Evolutionary conservation across 306 rosid species (phyloP).

Genomic region (Vigna nakashimae): DNA sequence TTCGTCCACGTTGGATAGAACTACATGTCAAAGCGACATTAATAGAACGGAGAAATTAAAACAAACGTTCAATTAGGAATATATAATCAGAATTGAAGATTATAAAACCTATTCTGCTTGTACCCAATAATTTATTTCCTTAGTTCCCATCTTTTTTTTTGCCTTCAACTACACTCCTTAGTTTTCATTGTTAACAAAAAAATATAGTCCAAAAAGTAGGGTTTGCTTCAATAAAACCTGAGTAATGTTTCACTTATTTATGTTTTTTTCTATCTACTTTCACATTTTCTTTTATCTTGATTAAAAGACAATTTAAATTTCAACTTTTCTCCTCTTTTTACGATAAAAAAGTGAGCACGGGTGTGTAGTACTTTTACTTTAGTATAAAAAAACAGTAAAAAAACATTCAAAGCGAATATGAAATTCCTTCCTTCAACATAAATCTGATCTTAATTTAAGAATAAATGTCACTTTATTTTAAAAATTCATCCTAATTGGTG

Average conservation of each 20-base stretch:
- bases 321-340: neutral
- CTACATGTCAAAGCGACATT: conserved; percentile 1
- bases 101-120: too few species aligned
- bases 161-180: neutral
- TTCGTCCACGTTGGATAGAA: conserved; percentile 29
- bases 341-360: neutral
- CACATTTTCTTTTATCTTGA: neutral
- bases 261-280: neutral
- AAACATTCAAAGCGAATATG: neutral
- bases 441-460: neutral
- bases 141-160: neutral
- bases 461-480: neutral
- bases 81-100: neutral
- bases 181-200: too few species aligned
- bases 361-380: neutral
- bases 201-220: too few species aligned
- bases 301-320: neutral
- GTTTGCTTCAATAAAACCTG: neutral
- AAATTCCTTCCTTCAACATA: neutral
- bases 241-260: neutral
- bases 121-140: neutral
- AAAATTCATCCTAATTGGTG: neutral
- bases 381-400: too few species aligned
- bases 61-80: too few species aligned
- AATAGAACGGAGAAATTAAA: neutral